Evolutionary conservation across 768 basidiomycete species (phyloP), one percentile per base, ranked within the genome.

Genomic region (Mycena albidolilacea): DNA sequence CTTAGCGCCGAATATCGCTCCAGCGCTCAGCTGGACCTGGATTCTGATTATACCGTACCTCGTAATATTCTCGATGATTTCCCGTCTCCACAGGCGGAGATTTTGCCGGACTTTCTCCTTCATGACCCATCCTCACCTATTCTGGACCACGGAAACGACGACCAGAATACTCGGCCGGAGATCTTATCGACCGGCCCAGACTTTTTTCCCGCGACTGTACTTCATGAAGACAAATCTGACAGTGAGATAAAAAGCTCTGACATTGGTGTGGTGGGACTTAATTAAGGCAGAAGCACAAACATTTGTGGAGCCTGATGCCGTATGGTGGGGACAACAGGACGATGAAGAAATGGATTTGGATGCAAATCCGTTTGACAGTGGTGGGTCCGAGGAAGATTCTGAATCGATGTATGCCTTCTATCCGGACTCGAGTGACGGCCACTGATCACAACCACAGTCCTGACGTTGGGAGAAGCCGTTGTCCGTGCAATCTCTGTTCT

Each of bases 401-500:
- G 62, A 37, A 48, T 37, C 7, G 1, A 48, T 30, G 62, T 63
- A 50, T 19, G 43, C 23, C 30, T 9, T 37, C 7, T 48, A 8
- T 17, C 15, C 17, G 17, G 14, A 4, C 50, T 50, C 11, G 8
- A 50, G 8, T 48, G 9, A 14, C 21, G 12, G 35, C 11, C 15
- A 19, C 30, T 66, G 12, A 52, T 11, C 7, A 11, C 11, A 6
- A 15, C 37, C 3, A 9, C 30, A 55, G 55, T n/a, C 21, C 21
- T 15, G 62, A 58, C 4, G 14, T 23, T 9, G 8, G n/a, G 23
- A 12, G 8, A 8, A 71, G 70, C 23, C 70, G 48, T 14, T 71
- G 70, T 55, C 70, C 70, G 17, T 71, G 70, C 63, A 65, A 43
- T 30, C 63, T 54, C 23, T 71, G 70, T 19, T 66, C 57, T 7